phyloP scores from a whole-genome alignment of 2,329 filamentous ascomycete genomes.

The Colletotrichum melonis region DNA sequence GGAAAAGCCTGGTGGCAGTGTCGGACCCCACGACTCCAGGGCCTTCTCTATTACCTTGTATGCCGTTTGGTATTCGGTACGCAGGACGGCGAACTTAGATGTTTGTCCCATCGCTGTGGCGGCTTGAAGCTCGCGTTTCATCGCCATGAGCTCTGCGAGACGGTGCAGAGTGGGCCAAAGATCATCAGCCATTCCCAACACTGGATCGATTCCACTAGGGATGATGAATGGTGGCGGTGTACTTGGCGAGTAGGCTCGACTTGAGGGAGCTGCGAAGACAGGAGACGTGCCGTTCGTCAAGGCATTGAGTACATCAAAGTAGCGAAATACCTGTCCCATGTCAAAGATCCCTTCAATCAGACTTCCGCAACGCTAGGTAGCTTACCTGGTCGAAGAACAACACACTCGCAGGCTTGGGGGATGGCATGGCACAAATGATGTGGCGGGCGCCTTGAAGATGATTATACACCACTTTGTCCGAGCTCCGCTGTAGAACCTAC shows the following conservation, averaged over 20 bases:
- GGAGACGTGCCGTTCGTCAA: constrained; percentile 19
- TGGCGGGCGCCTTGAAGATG: constrained; percentile 32
- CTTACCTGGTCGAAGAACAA: constrained; percentile 32
- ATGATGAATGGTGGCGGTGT: not conserved
- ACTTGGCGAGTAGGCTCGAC: constrained; percentile 17
- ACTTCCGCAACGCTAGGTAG: not conserved
- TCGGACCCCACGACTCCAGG: constrained; percentile 27
- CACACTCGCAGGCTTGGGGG: constrained; percentile 14
- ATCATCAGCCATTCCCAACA: constrained; percentile 29
- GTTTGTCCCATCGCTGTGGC: constrained; percentile 18
- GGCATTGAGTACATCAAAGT: constrained; percentile 34
- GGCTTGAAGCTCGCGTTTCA: constrained; percentile 25
- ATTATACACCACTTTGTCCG: constrained; percentile 8
- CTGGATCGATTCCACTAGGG: constrained; percentile 10
- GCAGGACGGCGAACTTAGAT: constrained; percentile 23
- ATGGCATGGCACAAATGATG: constrained; percentile 20
- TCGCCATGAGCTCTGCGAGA: constrained; percentile 20
- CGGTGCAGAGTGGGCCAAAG: constrained; percentile 32
- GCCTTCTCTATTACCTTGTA: constrained; percentile 26
- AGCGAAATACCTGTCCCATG: constrained; percentile 24
- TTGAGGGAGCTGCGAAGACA: constrained; percentile 20
- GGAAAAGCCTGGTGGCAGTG: constrained; percentile 27
- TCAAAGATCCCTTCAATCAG: not conserved
- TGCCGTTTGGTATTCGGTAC: constrained; percentile 29
- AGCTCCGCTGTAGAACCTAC: constrained; percentile 30